Conservation (phyloP, 2,329 filamentous ascomycete genomes). For the Apiospora arundinis region DNA sequence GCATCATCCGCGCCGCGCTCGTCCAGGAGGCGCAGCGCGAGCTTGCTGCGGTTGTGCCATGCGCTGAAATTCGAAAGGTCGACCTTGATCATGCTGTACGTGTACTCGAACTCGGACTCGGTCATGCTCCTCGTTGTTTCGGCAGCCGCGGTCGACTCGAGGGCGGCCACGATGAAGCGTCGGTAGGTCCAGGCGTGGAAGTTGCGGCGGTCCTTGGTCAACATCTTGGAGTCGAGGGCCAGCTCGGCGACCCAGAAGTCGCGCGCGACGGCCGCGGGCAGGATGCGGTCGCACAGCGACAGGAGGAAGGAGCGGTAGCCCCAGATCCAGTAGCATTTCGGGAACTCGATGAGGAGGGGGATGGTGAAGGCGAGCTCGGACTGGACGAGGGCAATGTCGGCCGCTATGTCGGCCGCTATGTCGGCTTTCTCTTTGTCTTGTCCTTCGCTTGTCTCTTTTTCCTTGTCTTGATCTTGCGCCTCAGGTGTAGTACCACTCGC, state of each 20-base stretch:
- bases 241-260: constrained; percentile 86
- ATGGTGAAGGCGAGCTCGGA: constrained; percentile 83
- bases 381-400: constrained; percentile 62
- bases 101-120: constrained; percentile 86
- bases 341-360: constrained; percentile 81
- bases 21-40: constrained; percentile 77
- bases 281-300: constrained; percentile 68
- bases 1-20: constrained; percentile 70
- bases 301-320: constrained; percentile 91
- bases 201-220: constrained; percentile 84
- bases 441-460: background rate
- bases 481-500: constrained; percentile 58
- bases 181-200: constrained; percentile 98
- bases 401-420: constrained; percentile 21
- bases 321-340: constrained; percentile 99
- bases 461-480: constrained; percentile 35
- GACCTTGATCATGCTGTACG: constrained; percentile 82
- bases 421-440: constrained; percentile 28
- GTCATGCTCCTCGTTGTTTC: constrained; percentile 64
- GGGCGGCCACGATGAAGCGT: constrained; percentile 74
- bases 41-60: constrained; percentile 88
- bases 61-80: constrained; percentile 96
- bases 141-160: constrained; percentile 64
- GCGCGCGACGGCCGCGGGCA: constrained; percentile 63
- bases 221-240: constrained; percentile 84